Base-by-base conservation (phyloP, 768 basidiomycete genomes). In the Boletus eberwhitei region DNA sequence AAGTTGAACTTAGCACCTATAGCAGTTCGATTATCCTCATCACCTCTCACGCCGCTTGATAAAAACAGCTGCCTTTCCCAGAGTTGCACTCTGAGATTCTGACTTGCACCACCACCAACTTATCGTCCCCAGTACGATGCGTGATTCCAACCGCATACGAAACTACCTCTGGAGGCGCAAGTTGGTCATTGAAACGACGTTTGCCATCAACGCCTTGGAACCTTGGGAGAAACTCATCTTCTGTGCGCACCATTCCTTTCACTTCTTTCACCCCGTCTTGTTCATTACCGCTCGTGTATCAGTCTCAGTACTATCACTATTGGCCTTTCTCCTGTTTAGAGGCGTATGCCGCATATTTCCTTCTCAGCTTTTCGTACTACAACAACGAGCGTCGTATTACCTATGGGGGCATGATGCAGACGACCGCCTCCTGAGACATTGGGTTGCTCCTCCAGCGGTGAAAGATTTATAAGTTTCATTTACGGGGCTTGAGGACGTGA, bases 141-240 rank as follows among this genome's bases (percentile, higher is more conserved):
- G 56, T 31, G 58, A 61, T 29, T 53, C 61, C 41, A 29, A 31
- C 56, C 58, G 65, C 53, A 54, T 69, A 60, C 48, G 70, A 62
- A 61, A 66, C 51, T 62, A 68, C 58, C 51, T 84, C 45, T 84
- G 85, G 83, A 76, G 75, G 14, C 72, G 75, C 66, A 74, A 81
- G 56, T 66, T 86, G 48, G 75, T 79, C 73, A 67, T 87, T 34
- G 84, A 86, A 65, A 71, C 77, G 3, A 85, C 84, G 0, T 81
- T 83, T 55, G 86, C 75, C 7, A 71, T 86, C 38, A 75, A 77
- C 29, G 77, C 86, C 61, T 69, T 87, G 53, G 85, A 88, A 64
- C 77, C 81, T 54, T 87, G 86, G 87, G 87, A 88, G 75, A 83
- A 84, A 62, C 62, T 79, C 43, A 65, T 86, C 36, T 74, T 83